Conservation (phyloP, 352 stramenopile species). For the Globisporangium canariense region DNA sequence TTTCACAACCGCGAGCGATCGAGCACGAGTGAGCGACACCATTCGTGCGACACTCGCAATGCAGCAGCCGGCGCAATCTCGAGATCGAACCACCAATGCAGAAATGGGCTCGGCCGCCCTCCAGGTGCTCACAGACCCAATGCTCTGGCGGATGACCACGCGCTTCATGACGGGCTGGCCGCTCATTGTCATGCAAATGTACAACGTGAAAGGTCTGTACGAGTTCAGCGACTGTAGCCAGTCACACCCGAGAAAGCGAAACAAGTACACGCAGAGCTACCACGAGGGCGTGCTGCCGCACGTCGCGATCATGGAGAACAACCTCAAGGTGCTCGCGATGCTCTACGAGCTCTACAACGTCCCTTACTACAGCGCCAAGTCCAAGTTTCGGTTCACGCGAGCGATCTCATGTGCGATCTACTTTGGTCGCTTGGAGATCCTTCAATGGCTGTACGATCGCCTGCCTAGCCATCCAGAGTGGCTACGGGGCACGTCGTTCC, state of each 20-base stretch:
- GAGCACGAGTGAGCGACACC: too few relatives aligned
- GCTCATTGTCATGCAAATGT: not conserved
- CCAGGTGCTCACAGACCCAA: conserved; percentile 1
- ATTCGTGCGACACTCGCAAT: too few relatives aligned
- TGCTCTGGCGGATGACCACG: conserved; percentile 8
- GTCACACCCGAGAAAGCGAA: not conserved
- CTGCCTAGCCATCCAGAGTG: conserved; percentile 3
- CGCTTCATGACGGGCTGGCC: conserved; percentile 6
- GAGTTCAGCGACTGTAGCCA: not conserved
- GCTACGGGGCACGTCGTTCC: not conserved
- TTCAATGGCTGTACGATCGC: conserved; percentile 11
- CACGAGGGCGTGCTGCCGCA: conserved; percentile 1
- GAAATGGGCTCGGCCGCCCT: not conserved
- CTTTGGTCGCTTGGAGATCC: conserved; percentile 2
- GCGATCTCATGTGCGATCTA: conserved; percentile 1
- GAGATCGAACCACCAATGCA: not conserved
- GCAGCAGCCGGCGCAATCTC: not conserved
- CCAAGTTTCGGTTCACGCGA: not conserved
- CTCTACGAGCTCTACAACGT: conserved; percentile 6
- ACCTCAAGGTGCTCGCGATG: not conserved
- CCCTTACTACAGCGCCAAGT: not conserved
- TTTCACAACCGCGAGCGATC: too few relatives aligned
- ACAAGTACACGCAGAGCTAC: not conserved
- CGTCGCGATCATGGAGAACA: conserved; percentile 7
- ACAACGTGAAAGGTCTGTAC: not conserved